Evolutionary conservation across 2,329 filamentous ascomycete genomes (phyloP).

Genomic region (Penicillium frequentans): DNA sequence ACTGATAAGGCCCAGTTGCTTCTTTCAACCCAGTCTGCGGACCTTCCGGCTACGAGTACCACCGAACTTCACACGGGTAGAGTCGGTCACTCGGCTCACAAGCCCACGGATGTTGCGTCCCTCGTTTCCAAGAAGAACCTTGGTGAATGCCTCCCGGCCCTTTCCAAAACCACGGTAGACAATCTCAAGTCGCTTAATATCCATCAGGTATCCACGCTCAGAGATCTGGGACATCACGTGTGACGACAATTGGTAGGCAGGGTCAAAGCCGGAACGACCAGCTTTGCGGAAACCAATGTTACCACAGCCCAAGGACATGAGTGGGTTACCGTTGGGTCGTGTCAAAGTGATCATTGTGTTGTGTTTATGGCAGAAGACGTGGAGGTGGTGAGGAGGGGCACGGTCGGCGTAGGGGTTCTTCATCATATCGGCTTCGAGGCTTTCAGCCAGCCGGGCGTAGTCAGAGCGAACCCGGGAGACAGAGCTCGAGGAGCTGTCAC

Average conservation of each 20-base stretch:
- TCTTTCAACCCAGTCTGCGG: constrained; percentile 69
- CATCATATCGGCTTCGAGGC: constrained; percentile 36
- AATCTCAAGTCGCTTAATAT: constrained; percentile 77
- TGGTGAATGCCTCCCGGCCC: constrained; percentile 84
- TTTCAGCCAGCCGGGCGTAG: constrained; percentile 34
- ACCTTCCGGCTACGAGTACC: constrained; percentile 82
- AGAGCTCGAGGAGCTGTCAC: constrained; percentile 17
- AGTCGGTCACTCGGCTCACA: constrained; percentile 79
- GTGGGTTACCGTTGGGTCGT: constrained; percentile 73
- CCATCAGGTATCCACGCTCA: constrained; percentile 73
- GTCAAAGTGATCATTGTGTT: constrained; percentile 94
- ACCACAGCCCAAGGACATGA: constrained; percentile 78
- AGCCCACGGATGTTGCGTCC: constrained; percentile 72
- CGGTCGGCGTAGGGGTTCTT: constrained; percentile 37
- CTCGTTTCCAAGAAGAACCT: constrained; percentile 84
- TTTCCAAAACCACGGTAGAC: constrained; percentile 80
- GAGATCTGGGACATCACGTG: constrained; percentile 83
- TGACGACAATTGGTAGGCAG: constrained; percentile 83
- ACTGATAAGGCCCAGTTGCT: not conserved
- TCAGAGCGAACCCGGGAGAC: constrained; percentile 24
- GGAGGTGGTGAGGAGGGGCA: constrained; percentile 71
- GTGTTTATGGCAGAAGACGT: constrained; percentile 85
- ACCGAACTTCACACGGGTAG: constrained; percentile 91
- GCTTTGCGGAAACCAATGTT: constrained; percentile 90
- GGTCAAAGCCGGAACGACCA: constrained; percentile 79